These are phyloP conservation scores for Arachis stenosperma DNA, from an alignment of 306 rosid genomes.

Conservation along the genomic window DNA sequence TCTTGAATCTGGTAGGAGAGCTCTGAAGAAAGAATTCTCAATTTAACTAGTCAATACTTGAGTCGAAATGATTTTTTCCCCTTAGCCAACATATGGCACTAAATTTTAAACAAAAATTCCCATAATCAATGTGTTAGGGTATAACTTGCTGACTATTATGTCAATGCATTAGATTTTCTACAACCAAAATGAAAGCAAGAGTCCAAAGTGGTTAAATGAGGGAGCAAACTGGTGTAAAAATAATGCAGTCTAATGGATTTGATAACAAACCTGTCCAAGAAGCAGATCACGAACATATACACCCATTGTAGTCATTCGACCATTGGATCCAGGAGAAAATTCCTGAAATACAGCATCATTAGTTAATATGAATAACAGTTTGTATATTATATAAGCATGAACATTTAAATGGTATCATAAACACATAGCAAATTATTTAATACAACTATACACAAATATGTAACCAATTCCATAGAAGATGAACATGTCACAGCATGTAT, in stretches of 20 bases:
- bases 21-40: constrained; percentile 58
- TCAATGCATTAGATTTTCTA: constrained; percentile 42
- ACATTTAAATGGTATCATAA: constrained; percentile 19
- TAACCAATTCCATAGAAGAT: constrained; percentile 3
- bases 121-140: constrained; percentile 33
- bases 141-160: constrained; percentile 27
- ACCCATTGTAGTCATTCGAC: constrained; percentile 95
- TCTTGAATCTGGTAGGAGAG: constrained; percentile 49
- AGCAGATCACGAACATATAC: constrained; percentile 93
- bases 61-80: constrained; percentile 41
- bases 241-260: constrained; percentile 9
- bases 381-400: constrained; percentile 1
- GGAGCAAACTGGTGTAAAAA: constrained; percentile 19
- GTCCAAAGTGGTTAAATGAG: constrained; percentile 19
- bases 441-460: constrained; percentile 25
- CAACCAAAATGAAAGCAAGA: constrained; percentile 23
- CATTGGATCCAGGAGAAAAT: constrained; percentile 97
- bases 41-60: constrained; percentile 47
- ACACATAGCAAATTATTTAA: not conserved
- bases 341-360: constrained; percentile 61
- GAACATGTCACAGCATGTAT: constrained; percentile 1
- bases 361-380: constrained; percentile 30
- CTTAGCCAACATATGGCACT: constrained; percentile 34
- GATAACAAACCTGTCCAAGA: constrained; percentile 89
- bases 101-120: constrained; percentile 39